phyloP scores from a whole-genome alignment of 2,329 filamentous ascomycete genomes.

The Cryphonectria naterciae region DNA sequence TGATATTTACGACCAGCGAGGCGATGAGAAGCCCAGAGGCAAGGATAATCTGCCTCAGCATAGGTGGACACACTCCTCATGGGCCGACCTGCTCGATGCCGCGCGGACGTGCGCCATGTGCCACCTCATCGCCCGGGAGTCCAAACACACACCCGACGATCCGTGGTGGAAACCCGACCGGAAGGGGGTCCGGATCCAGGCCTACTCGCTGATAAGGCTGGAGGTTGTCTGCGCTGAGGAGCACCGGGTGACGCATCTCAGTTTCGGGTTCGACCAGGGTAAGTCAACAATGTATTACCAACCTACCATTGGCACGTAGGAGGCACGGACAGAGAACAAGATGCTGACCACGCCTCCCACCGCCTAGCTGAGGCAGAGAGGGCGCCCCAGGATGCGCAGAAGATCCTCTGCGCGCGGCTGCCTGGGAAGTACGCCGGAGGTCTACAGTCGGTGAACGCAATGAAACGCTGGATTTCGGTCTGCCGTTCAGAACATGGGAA shows the following conservation, averaged over 20 bases:
- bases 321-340: neutral
- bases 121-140: constrained; percentile 1
- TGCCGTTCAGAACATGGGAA: constrained; percentile 9
- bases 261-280: neutral
- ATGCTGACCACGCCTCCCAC: neutral
- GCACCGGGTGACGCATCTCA: neutral
- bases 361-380: constrained; percentile 1
- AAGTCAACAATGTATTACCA: neutral
- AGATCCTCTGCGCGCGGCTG: neutral
- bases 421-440: neutral
- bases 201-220: neutral
- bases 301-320: neutral
- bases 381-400: neutral
- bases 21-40: neutral
- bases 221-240: constrained; percentile 5
- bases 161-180: neutral
- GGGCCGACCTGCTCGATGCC: neutral
- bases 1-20: constrained; percentile 4
- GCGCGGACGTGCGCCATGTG: constrained; percentile 8
- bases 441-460: neutral
- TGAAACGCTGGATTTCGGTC: constrained; percentile 7
- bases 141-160: neutral
- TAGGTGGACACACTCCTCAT: constrained; percentile 3
- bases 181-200: neutral
- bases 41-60: neutral